Base-by-base conservation (phyloP, 116 monocot genomes). In the Zostera marina region DNA sequence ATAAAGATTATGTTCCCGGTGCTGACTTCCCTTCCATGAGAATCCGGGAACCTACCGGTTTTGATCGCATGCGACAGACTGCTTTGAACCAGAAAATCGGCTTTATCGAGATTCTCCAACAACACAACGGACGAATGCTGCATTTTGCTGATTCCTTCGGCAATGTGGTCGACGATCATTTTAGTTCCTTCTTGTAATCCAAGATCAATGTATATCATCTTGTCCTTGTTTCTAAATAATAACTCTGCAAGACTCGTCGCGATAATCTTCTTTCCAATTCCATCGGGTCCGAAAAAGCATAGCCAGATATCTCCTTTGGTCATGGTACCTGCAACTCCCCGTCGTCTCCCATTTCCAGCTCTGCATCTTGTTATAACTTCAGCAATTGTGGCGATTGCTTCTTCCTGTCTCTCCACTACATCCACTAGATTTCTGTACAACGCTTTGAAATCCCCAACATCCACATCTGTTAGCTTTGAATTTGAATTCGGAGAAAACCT, bases 101-200 rank as follows among this genome's bases (percentile, higher is more conserved):
- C 90, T 63, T 73, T 81, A 42, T 98, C 87, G 8, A 91, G 56
- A 64, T 83, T 90, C 66, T 98, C 86, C 12, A 98, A 65, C 53
- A 83, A 79, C 20, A 98, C 58, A 20, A 98, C 75, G 0, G 81
- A 86, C 60, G n/a, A n/a, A n/a, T 52, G 69, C 19, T 78, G 91
- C 45, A 75, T 83, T 70, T 61, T 86, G 49, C 76, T 69, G 41
- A 98, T 66, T 69, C 81, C 79, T 16, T 21, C 63, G 25, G 74
- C 90, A 64, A 98, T 90, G 52, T 72, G 70, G 72, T 98, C 98
- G 21, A 68, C 70, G 41, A 63, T 63, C 0, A 77, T 86, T 63
- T 83, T 86, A n/a, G 87, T 87, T 70, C 88, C 25, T 56, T 81
- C 70, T 42, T 79, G 73, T 52, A 53, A 58, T 43, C 77, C 65